Percentiles rank a stretch among this genome's conserved stretches.
Conservation (phyloP, 176 grass and related monocot species). For the Cocos nucifera region DNA sequence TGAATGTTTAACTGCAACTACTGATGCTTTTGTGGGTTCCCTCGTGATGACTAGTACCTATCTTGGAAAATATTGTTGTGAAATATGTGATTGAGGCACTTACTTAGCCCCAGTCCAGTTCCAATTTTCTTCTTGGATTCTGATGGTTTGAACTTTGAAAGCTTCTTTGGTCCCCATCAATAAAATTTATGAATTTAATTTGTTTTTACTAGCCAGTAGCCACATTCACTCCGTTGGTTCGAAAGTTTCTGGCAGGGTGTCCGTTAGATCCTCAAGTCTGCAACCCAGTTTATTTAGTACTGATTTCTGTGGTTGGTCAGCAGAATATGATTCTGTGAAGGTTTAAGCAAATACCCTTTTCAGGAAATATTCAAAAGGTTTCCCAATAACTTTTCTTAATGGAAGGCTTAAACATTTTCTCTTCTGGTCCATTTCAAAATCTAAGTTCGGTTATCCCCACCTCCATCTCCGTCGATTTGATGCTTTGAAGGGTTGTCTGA, state of each 20-base stretch:
- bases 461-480: too few relatives aligned
- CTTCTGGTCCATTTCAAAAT: conserved; percentile 37
- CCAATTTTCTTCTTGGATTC: too few relatives aligned
- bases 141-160: too few relatives aligned
- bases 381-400: conserved; percentile 7
- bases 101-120: too few relatives aligned
- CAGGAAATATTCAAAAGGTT: conserved; percentile 39
- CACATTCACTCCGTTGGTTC: neutral
- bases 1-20: too few relatives aligned
- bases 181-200: conserved; percentile 39
- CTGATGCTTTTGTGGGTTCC: too few relatives aligned
- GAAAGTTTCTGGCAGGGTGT: neutral
- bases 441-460: conserved; percentile 32
- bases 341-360: conserved; percentile 34
- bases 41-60: too few relatives aligned
- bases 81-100: too few relatives aligned
- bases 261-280: too few relatives aligned
- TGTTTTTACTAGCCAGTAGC: conserved; percentile 10
- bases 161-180: conserved; percentile 12
- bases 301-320: conserved; percentile 1
- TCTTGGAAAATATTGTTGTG: too few relatives aligned
- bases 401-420: conserved; percentile 34
- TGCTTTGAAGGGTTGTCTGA: too few relatives aligned
- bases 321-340: conserved; percentile 41
- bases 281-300: too few relatives aligned